Conservation (phyloP, 768 basidiomycete genomes). For the Steccherinum ochraceum region DNA sequence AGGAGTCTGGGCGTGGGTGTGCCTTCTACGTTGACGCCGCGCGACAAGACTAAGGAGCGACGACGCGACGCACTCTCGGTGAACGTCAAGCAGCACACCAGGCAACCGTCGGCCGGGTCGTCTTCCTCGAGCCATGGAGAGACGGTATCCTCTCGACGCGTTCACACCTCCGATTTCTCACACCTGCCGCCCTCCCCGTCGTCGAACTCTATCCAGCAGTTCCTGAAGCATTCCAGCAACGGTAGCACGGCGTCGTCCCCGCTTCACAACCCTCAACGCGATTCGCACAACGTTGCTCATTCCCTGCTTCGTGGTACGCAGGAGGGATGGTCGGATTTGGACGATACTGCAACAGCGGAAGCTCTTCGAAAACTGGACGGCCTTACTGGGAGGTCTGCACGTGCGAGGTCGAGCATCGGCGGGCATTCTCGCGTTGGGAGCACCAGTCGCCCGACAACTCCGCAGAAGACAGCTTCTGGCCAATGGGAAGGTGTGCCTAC, state of each 20-base stretch:
- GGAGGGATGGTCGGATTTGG: conserved; percentile 83
- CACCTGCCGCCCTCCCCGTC: conserved; percentile 90
- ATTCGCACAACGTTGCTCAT: conserved; percentile 61
- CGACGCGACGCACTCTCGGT: conserved; percentile 26
- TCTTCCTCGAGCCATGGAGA: conserved; percentile 57
- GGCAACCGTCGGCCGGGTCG: conserved; percentile 65
- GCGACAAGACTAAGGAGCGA: conserved; percentile 43
- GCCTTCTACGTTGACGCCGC: conserved; percentile 27
- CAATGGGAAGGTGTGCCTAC: conserved; percentile 68
- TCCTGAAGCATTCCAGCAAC: conserved; percentile 54
- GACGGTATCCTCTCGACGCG: conserved; percentile 45
- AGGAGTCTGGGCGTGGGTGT: conserved; percentile 59
- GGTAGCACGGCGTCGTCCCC: conserved; percentile 31
- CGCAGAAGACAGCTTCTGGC: conserved; percentile 47
- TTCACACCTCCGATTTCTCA: conserved; percentile 73
- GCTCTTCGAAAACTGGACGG: conserved; percentile 93
- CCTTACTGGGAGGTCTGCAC: conserved; percentile 65
- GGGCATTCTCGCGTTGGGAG: conserved; percentile 36
- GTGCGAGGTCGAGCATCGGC: conserved; percentile 69
- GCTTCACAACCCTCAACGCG: conserved; percentile 35
- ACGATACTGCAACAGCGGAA: conserved; percentile 85
- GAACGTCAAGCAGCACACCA: conserved; percentile 39
- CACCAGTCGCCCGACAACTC: conserved; percentile 65
- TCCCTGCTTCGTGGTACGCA: conserved; percentile 83
- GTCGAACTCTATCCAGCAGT: conserved; percentile 82